phyloP scores from a whole-genome alignment of 2,329 filamentous ascomycete species.

The Hymenoscyphus linearis region DNA sequence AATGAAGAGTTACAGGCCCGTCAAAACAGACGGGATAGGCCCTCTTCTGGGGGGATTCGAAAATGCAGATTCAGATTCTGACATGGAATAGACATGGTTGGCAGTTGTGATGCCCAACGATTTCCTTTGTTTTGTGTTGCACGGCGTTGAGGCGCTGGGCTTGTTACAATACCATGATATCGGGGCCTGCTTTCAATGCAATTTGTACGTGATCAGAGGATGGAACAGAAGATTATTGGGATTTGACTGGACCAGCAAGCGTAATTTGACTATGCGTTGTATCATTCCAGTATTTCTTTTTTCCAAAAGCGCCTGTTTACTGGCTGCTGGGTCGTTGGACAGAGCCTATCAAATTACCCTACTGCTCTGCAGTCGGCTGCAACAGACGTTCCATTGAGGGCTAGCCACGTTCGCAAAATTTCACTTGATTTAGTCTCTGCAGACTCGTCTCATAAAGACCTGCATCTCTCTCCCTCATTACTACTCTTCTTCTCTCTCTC shows the following conservation, averaged over 20 bases:
- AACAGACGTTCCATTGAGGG: conserved; percentile 29
- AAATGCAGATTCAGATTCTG: conserved; percentile 31
- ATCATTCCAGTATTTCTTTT: conserved; percentile 33
- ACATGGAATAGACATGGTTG: conserved; percentile 28
- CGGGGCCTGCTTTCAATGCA: conserved; percentile 22
- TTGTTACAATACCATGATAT: conserved; percentile 28
- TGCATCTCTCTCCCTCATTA: conserved; percentile 17
- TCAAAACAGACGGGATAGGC: conserved; percentile 32
- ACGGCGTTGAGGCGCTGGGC: conserved; percentile 28
- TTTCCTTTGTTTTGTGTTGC: conserved; percentile 21
- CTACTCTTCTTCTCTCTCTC: conserved; percentile 12
- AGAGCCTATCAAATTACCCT: conserved; percentile 31
- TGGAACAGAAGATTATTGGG: conserved; percentile 24
- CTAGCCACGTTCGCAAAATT: conserved; percentile 32
- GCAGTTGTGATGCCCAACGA: conserved; percentile 14
- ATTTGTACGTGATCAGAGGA: conserved; percentile 13
- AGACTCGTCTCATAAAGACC: conserved; percentile 28
- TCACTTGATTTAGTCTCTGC: conserved; percentile 24
- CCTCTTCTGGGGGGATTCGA: conserved; percentile 32
- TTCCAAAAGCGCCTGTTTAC: conserved; percentile 31
- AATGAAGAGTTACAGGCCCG: conserved; percentile 23
- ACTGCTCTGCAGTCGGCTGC: conserved; percentile 30
- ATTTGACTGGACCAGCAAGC: conserved; percentile 32
- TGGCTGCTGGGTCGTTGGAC: conserved; percentile 25
- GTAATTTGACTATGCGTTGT: conserved; percentile 33